Conservation (phyloP, 176 grass and related monocot genomes). For the Carex myosuroides region DNA sequence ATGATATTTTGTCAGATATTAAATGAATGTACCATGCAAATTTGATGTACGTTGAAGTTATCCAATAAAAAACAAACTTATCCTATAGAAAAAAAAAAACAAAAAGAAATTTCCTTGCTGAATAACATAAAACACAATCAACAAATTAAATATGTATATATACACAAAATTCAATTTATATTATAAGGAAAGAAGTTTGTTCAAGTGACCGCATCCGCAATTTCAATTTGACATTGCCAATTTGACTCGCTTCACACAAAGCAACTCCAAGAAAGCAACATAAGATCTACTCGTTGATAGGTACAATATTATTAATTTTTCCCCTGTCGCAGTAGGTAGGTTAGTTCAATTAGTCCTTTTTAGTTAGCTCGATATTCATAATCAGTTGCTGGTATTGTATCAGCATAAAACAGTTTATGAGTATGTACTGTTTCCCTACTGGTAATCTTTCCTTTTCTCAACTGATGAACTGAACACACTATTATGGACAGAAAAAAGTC, state of each 20-base stretch:
- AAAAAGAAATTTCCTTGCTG: too few species aligned
- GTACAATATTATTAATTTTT: background rate
- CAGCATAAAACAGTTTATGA: background rate
- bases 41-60: too few species aligned
- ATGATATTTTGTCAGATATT: too few species aligned
- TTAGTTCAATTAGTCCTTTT: background rate
- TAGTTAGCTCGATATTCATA: constrained; percentile 9
- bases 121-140: too few species aligned
- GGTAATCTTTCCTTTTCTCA: constrained; percentile 2
- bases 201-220: background rate
- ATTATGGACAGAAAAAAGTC: background rate
- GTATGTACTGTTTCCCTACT: background rate
- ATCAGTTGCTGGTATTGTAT: background rate
- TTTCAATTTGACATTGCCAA: background rate
- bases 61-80: too few species aligned
- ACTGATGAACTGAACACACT: background rate
- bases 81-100: too few species aligned
- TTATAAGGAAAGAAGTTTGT: background rate
- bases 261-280: background rate
- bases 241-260: too few species aligned
- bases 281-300: background rate
- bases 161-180: background rate
- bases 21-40: too few species aligned
- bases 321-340: background rate
- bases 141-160: too few species aligned